Conservation (phyloP, 345 rosid species). For the Salix koriyanagi region DNA sequence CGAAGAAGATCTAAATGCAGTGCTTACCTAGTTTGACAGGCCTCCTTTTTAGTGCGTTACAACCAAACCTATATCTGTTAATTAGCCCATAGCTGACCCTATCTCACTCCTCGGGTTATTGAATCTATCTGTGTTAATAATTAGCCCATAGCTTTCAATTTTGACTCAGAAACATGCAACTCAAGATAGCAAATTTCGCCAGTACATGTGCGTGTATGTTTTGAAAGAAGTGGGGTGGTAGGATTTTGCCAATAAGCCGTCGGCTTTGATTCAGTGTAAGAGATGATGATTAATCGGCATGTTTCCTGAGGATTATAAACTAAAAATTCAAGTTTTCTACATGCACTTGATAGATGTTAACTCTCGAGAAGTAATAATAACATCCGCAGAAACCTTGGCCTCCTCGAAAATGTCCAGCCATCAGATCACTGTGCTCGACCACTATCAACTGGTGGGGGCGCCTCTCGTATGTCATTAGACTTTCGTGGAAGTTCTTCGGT, state of each 20-base stretch:
- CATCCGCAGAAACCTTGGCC: too few species aligned
- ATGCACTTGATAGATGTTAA: too few species aligned
- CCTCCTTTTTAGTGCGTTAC: slow-evolving; percentile 27
- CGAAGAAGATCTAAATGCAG: neutral
- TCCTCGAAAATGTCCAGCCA: too few species aligned
- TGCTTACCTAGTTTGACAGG: slow-evolving; percentile 7
- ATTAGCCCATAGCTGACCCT: slow-evolving; percentile 6
- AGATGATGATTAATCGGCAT: neutral
- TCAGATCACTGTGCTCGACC: too few species aligned
- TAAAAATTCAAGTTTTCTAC: too few species aligned
- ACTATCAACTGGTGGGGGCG: too few species aligned
- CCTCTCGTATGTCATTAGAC: too few species aligned
- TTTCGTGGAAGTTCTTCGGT: too few species aligned
- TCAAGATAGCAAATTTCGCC: too few species aligned
- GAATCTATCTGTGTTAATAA: slow-evolving; percentile 3
- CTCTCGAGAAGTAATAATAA: too few species aligned
- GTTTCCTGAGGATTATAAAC: neutral
- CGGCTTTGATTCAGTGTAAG: too few species aligned
- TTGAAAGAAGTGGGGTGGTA: slow-evolving; percentile 3
- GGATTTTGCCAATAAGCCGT: neutral
- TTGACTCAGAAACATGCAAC: neutral
- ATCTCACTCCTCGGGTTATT: too few species aligned
- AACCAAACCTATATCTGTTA: slow-evolving; percentile 18
- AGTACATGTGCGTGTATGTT: neutral
- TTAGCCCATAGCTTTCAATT: slow-evolving; percentile 3